Evolutionary conservation across 495 filamentous ascomycete species (phyloP).

Genomic region (Neurospora africana): DNA sequence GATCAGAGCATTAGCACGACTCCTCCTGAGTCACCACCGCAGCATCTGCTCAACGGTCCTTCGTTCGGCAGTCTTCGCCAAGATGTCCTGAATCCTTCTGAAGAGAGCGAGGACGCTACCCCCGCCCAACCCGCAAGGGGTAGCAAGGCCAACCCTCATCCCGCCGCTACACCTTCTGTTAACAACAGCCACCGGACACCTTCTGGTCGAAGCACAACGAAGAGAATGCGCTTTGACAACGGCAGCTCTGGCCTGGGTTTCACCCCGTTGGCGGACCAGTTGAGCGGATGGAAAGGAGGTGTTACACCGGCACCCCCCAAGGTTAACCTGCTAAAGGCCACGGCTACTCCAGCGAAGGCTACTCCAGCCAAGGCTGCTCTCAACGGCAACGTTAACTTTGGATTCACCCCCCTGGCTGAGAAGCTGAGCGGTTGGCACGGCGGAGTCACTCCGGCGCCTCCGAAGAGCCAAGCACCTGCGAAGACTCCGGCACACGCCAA

Average conservation of each 20-base stretch:
- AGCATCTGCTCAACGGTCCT: neutral
- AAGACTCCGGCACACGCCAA: neutral
- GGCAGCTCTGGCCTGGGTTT: neutral
- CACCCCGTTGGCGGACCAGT: neutral
- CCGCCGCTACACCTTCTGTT: neutral
- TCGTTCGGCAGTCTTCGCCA: neutral
- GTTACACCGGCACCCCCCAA: neutral
- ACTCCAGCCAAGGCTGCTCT: neutral
- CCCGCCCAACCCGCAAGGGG: neutral
- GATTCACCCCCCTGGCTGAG: neutral
- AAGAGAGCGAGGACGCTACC: neutral
- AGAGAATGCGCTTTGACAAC: conserved; percentile 5
- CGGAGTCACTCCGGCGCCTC: neutral
- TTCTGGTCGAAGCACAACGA: conserved; percentile 13
- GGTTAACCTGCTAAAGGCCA: neutral
- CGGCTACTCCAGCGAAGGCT: neutral
- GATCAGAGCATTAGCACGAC: neutral
- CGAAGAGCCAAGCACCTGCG: neutral
- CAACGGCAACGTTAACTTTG: neutral
- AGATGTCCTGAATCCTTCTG: neutral
- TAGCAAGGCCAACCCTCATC: neutral
- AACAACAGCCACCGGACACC: neutral
- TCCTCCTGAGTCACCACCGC: neutral
- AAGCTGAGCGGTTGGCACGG: neutral
- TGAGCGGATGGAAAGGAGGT: conserved; percentile 6